phyloP scores from a whole-genome alignment of 306 rosid species.

The Cyamopsis tetragonoloba region DNA sequence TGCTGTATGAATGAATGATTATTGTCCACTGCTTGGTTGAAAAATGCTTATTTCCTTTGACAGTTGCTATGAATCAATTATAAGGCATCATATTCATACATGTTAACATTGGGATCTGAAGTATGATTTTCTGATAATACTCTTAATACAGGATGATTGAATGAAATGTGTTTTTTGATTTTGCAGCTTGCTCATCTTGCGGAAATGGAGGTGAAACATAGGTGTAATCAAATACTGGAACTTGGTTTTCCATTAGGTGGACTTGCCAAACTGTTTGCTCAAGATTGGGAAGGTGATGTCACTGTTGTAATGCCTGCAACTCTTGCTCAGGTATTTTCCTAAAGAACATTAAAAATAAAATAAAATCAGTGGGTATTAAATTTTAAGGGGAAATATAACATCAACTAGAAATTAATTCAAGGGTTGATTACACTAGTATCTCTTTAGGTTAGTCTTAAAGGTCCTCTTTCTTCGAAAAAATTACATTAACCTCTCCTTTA shows the following conservation, averaged over 20 bases:
- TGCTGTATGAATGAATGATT: not conserved
- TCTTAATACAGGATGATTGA: not conserved
- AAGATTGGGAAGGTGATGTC: constrained; percentile 99
- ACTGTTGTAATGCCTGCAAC: constrained; percentile 98
- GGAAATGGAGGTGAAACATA: constrained; percentile 97
- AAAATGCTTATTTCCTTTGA: not conserved
- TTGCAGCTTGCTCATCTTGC: constrained; percentile 91
- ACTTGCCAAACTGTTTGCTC: constrained; percentile 87
- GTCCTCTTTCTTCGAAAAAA: too few relatives aligned
- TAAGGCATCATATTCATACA: not conserved
- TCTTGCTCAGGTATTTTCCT: constrained; percentile 74
- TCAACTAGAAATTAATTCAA: not conserved
- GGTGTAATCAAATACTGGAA: constrained; percentile 82
- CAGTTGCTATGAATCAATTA: not conserved
- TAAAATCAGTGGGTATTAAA: not conserved
- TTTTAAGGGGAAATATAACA: not conserved
- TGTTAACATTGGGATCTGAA: not conserved
- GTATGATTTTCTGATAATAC: not conserved
- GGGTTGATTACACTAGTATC: too few relatives aligned
- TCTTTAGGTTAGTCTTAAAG: too few relatives aligned
- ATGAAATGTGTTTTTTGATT: constrained; percentile 12
- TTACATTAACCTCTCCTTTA: too few relatives aligned
- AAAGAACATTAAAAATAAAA: not conserved
- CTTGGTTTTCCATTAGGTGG: constrained; percentile 95
- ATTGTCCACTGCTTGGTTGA: not conserved